Evolutionary conservation across 495 filamentous ascomycete species (phyloP).

Genomic region (Pseudevernia furfuracea): DNA sequence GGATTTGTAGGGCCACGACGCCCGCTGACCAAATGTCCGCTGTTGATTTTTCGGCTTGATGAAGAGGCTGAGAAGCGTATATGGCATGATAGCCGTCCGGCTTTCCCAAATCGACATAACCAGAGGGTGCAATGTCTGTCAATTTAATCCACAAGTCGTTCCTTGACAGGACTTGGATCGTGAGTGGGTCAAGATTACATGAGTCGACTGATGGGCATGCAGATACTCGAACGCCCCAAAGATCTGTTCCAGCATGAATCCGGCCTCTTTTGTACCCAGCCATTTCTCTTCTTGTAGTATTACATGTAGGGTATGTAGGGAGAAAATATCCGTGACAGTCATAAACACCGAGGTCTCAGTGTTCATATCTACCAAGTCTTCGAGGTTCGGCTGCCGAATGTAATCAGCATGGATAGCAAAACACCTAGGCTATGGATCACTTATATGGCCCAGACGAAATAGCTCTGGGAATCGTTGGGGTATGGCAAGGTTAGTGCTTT

Average conservation of each 20-base stretch:
- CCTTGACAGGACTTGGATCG: not conserved
- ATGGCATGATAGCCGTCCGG: not conserved
- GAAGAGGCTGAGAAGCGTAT: not conserved
- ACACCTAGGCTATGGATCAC: too few relatives aligned
- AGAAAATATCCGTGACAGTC: not conserved
- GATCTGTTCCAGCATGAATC: not conserved
- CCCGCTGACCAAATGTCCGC: not conserved
- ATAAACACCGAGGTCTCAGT: not conserved
- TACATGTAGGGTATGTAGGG: not conserved
- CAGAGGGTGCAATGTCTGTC: not conserved
- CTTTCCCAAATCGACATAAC: not conserved
- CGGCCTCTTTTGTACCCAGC: not conserved
- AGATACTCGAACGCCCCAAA: not conserved
- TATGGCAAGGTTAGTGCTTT: not conserved
- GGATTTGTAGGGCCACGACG: not conserved
- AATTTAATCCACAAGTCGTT: not conserved
- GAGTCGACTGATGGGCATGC: not conserved
- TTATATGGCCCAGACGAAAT: not conserved
- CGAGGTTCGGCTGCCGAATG: not conserved
- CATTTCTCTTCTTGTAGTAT: not conserved
- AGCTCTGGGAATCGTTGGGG: not conserved
- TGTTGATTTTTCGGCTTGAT: not conserved
- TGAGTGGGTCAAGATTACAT: not conserved
- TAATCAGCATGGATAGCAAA: not conserved
- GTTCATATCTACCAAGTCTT: not conserved